These are phyloP conservation scores for Phaffomyces antillensis DNA, from an alignment of 805 yeast genomes.

Conservation along the genomic window DNA sequence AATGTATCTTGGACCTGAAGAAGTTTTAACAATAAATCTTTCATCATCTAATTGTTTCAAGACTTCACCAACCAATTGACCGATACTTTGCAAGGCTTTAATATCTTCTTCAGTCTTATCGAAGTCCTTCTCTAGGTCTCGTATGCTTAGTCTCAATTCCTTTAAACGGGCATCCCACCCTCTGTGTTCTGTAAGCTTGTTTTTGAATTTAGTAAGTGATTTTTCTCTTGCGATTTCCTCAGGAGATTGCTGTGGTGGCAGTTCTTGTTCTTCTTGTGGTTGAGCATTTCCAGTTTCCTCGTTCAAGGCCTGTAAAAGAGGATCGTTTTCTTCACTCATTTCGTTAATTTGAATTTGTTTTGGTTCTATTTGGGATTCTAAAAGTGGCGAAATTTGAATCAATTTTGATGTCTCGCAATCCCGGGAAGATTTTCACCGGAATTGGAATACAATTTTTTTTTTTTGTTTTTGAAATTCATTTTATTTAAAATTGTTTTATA, in stretches of 20 bases:
- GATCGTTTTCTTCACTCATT: conserved; percentile 65
- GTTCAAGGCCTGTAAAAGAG: conserved; percentile 63
- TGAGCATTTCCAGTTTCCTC: conserved; percentile 4
- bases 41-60: conserved; percentile 93
- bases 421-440: background rate
- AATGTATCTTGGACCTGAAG: conserved; percentile 94
- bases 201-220: conserved; percentile 73
- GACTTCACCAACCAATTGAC: conserved; percentile 95
- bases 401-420: background rate
- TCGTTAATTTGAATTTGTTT: background rate
- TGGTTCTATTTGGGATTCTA: background rate
- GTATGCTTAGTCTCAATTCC: conserved; percentile 73
- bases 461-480: background rate
- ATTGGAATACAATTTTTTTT: background rate
- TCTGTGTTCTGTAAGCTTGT: conserved; percentile 84
- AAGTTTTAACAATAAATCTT: conserved; percentile 90
- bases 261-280: conserved; percentile 11
- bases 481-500: background rate
- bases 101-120: conserved; percentile 95
- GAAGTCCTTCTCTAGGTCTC: conserved; percentile 74
- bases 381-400: background rate
- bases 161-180: conserved; percentile 90
- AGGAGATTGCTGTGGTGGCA: conserved; percentile 26
- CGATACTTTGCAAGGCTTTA: conserved; percentile 93
- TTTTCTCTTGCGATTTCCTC: conserved; percentile 67